Conservation (phyloP, 2,329 filamentous ascomycete species). For the Botryotinia convoluta region DNA sequence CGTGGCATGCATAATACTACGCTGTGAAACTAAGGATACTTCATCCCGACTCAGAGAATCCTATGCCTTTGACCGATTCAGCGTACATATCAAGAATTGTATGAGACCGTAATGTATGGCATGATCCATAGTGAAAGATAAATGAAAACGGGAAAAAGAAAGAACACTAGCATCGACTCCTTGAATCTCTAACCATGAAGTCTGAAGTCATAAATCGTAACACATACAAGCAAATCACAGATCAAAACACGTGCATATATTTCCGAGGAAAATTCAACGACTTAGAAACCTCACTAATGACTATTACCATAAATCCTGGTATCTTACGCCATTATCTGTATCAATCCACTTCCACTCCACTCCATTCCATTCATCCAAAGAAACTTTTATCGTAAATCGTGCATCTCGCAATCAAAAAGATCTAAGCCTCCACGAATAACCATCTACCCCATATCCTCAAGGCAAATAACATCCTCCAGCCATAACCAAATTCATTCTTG, state of each 20-base stretch:
- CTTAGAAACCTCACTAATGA: not conserved
- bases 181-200: not conserved
- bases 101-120: not conserved
- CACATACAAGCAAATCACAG: not conserved
- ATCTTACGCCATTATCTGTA: not conserved
- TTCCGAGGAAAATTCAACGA: not conserved
- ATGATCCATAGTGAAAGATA: not conserved
- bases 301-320: not conserved
- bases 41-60: not conserved
- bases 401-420: not conserved
- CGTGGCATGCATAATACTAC: not conserved
- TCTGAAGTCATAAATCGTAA: not conserved
- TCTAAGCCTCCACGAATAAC: not conserved
- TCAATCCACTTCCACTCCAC: not conserved
- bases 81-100: not conserved
- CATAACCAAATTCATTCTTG: slow-evolving; percentile 89
- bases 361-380: not conserved
- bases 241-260: not conserved
- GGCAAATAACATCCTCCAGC: slow-evolving; percentile 67
- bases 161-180: not conserved
- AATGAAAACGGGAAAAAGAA: not conserved
- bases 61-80: no score
- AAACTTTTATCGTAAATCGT: not conserved
- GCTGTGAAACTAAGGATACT: not conserved
- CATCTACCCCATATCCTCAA: not conserved